Percentiles rank a stretch among this genome's conserved stretches.
Conservation (phyloP, 345 rosid species). For the Corchorus olitorius region DNA sequence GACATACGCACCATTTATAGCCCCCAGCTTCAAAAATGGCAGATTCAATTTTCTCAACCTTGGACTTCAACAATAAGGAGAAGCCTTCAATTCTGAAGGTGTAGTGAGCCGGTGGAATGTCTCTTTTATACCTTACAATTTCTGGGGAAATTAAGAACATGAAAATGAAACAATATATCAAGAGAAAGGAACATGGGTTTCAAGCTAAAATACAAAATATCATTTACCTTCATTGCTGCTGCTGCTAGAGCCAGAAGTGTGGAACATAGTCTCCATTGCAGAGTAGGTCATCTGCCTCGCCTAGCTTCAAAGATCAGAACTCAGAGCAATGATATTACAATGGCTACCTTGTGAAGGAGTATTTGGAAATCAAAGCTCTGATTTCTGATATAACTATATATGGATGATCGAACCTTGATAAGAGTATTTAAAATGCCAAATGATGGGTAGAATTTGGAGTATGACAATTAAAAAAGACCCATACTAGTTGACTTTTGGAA, state of each 20-base stretch:
- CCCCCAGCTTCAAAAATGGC: constrained; percentile 40
- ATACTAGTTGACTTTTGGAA: too few species aligned
- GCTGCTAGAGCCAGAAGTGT: not conserved
- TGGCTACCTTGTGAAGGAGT: not conserved
- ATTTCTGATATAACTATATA: not conserved
- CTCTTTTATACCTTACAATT: constrained; percentile 21
- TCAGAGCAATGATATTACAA: not conserved
- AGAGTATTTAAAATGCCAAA: not conserved
- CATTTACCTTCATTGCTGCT: not conserved
- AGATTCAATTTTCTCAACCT: constrained; percentile 30
- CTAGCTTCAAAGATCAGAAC: not conserved
- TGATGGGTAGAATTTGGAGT: too few species aligned
- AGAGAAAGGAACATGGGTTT: not conserved
- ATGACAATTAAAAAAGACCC: too few species aligned
- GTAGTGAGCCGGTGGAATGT: constrained; percentile 33
- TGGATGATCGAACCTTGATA: not conserved
- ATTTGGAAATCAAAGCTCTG: not conserved
- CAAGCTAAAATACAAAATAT: not conserved
- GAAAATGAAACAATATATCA: not conserved
- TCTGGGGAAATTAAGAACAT: constrained; percentile 3
- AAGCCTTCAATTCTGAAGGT: constrained; percentile 34
- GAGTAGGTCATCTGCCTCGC: not conserved
- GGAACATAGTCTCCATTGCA: not conserved
- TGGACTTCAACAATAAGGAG: constrained; percentile 20
- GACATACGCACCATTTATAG: constrained; percentile 38